A percentile compares a stretch with the other conserved stretches of the same genome.
Conservation (phyloP, 768 basidiomycete species). For the Tricholoma furcatifolium region DNA sequence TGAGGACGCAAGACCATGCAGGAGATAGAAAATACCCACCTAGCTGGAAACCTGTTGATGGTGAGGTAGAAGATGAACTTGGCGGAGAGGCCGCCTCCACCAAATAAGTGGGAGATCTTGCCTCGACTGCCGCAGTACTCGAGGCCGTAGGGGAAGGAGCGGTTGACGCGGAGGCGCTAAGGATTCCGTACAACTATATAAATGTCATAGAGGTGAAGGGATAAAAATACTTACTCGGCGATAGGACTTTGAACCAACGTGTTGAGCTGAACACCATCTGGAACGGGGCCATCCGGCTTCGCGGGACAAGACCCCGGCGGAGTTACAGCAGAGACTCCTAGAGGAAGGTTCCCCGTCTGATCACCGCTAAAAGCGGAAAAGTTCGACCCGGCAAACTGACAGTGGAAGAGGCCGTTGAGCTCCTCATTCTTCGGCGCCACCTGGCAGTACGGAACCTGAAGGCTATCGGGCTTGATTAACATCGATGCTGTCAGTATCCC, state of each 20-base stretch:
- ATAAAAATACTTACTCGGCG: slow-evolving; percentile 10
- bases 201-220: background rate
- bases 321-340: slow-evolving; percentile 37
- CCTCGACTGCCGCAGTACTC: background rate
- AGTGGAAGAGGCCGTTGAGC: slow-evolving; percentile 54
- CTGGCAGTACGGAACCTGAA: slow-evolving; percentile 50
- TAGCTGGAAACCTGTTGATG: slow-evolving; percentile 7
- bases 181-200: background rate
- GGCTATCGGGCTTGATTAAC: slow-evolving; percentile 38
- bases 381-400: slow-evolving; percentile 44
- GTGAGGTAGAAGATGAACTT: background rate
- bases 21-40: background rate
- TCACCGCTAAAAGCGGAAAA: slow-evolving; percentile 41
- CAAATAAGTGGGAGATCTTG: background rate
- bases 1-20: background rate
- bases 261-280: slow-evolving; percentile 44
- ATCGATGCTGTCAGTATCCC: background rate
- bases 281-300: slow-evolving; percentile 38
- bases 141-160: background rate
- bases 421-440: slow-evolving; percentile 45
- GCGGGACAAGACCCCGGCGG: slow-evolving; percentile 49
- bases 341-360: slow-evolving; percentile 44
- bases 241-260: slow-evolving; percentile 35
- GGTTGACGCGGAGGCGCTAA: background rate
- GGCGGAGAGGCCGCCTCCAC: background rate